Evolutionary conservation across 2,329 filamentous ascomycete genomes (phyloP).

Genomic region (Exophiala lecanii-corni): DNA sequence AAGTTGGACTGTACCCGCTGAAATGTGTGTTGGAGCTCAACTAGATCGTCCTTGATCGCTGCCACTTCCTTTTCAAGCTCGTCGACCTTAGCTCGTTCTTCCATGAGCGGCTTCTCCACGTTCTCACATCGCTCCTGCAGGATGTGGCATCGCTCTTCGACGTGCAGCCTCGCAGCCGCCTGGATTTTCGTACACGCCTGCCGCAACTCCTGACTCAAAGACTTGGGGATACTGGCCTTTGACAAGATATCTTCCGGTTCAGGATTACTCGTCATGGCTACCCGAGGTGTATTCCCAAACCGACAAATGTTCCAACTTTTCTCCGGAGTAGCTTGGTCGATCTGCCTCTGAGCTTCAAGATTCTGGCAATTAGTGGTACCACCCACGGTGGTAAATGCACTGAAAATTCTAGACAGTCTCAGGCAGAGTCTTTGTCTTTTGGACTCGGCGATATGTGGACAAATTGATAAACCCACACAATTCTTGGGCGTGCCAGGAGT

Average conservation of each 20-base stretch:
- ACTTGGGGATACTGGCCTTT: background rate
- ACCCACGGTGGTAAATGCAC: background rate
- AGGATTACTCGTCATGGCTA: background rate
- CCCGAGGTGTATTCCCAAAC: background rate
- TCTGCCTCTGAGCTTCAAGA: background rate
- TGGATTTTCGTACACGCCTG: conserved; percentile 23
- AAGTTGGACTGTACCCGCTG: conserved; percentile 22
- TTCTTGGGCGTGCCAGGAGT: conserved; percentile 12
- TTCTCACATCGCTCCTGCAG: conserved; percentile 53
- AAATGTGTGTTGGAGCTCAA: conserved; percentile 27
- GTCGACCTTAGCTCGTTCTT: conserved; percentile 36
- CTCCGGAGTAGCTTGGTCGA: background rate
- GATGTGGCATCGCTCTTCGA: conserved; percentile 52
- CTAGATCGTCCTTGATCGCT: background rate
- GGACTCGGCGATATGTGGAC: background rate
- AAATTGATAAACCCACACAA: background rate
- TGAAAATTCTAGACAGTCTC: background rate
- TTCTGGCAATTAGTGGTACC: background rate
- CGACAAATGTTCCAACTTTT: background rate
- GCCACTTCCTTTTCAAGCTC: conserved; percentile 33
- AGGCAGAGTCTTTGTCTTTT: background rate
- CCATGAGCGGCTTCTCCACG: conserved; percentile 50
- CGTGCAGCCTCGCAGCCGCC: conserved; percentile 44
- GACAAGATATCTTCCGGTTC: no score
- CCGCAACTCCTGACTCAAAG: background rate